Evolutionary conservation across 2,329 filamentous ascomycete genomes (phyloP).

Genomic region (Fusarium anthophilum): DNA sequence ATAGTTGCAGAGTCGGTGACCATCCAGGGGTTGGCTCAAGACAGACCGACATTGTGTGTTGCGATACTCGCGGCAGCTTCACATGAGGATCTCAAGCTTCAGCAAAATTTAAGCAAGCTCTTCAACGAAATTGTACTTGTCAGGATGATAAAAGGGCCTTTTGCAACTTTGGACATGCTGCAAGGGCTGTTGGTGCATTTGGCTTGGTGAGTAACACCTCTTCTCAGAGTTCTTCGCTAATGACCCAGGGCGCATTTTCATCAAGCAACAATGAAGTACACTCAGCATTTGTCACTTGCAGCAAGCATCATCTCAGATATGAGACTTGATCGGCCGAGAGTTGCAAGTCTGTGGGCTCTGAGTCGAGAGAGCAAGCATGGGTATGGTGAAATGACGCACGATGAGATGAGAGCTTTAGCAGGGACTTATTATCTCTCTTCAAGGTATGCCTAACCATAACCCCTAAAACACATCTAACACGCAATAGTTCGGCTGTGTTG

Average conservation of each 20-base stretch:
- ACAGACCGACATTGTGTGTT: constrained; percentile 41
- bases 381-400: constrained; percentile 30
- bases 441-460: constrained; percentile 25
- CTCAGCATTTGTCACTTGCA: constrained; percentile 45
- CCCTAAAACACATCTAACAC: not conserved
- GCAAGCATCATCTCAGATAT: constrained; percentile 46
- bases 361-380: constrained; percentile 32
- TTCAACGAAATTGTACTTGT: constrained; percentile 44
- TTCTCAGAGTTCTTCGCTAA: constrained; percentile 7
- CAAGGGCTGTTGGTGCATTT: constrained; percentile 46
- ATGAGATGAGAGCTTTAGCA: constrained; percentile 45
- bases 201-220: constrained; percentile 40
- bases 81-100: constrained; percentile 33
- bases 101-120: constrained; percentile 38
- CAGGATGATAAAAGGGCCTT: constrained; percentile 36
- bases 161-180: constrained; percentile 44
- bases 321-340: constrained; percentile 43
- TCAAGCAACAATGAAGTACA: constrained; percentile 40
- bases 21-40: constrained; percentile 31
- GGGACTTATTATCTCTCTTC: constrained; percentile 48
- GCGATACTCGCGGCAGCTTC: constrained; percentile 44
- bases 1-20: constrained; percentile 29
- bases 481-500: constrained; percentile 32
- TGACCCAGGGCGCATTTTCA: constrained; percentile 46
- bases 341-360: constrained; percentile 43